These are phyloP conservation scores for Acidiella bohemica DNA, from an alignment of 495 filamentous ascomycete genomes.

Conservation along the genomic window DNA sequence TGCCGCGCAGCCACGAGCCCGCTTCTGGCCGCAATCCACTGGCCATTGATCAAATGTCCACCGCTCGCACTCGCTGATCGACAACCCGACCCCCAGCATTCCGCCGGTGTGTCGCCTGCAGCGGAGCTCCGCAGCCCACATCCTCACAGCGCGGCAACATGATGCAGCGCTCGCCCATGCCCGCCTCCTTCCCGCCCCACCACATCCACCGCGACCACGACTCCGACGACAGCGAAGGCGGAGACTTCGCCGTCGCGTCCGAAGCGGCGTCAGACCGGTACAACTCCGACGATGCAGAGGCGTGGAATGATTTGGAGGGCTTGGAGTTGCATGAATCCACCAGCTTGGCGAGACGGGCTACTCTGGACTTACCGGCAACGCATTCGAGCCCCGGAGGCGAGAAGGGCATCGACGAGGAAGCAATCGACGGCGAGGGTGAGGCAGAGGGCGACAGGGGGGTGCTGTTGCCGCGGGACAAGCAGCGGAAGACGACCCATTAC, in stretches of 20 bases:
- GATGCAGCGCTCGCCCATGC: constrained; percentile 3
- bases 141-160: too few relatives aligned
- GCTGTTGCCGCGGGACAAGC: constrained; percentile 60
- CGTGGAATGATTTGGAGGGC: not conserved
- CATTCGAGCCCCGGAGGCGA: not conserved
- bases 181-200: constrained; percentile 6
- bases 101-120: too few relatives aligned
- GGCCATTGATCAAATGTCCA: too few relatives aligned
- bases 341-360: constrained; percentile 8
- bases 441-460: constrained; percentile 23
- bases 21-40: too few relatives aligned
- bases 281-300: not conserved
- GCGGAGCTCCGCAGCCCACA: too few relatives aligned
- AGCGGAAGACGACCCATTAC: constrained; percentile 69
- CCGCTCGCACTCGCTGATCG: too few relatives aligned
- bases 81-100: too few relatives aligned
- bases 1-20: too few relatives aligned
- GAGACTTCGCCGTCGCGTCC: constrained; percentile 8
- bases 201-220: constrained; percentile 5
- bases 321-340: constrained; percentile 14
- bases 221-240: constrained; percentile 9
- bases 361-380: constrained; percentile 4
- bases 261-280: too few relatives aligned
- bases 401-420: not conserved
- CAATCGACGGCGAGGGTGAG: not conserved